Evolutionary conservation across 2,329 filamentous ascomycete species (phyloP), one percentile per base, ranked within the genome.

Genomic region (Fusarium equiseti): DNA sequence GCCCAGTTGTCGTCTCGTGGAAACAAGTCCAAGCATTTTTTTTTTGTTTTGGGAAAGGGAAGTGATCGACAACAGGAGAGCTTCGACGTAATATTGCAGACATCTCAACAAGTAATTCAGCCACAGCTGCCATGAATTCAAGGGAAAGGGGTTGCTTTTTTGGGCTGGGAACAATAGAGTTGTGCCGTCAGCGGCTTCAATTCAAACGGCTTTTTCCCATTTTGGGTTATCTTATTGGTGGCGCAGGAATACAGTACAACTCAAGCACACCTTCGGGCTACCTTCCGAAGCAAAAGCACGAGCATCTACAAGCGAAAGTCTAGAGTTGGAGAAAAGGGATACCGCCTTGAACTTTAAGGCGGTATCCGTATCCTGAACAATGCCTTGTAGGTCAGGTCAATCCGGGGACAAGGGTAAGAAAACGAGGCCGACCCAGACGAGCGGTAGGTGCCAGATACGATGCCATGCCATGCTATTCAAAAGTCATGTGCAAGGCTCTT

Each of bases 1-100:
- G 24, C 60, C 68, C 65, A 54, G 58, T 70, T 73, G 54, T 50
- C 62, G 51, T 50, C 58, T 68, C 56, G 51, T 48, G 59, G 59
- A 58, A 60, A 66, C 70, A 59, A 52, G 54, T 52, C 66, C 58
- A 72, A 72, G 35, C 20, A 46, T 31, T 38, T 52, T 54, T 27
- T 48, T 15, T 53, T 38, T 62, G 35, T 55, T 66, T 73, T 27
- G 57, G 31, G n/a, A 60, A 49, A 27, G 72, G 72, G 70, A 75
- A 75, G 58, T 50, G 72, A 74, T 74, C 72, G 63, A 66, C 72
- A 26, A 18, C 50, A 49, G 18, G 35, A 26, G 22, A 48, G 71
- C 56, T 44, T 72, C 72, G 72, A 73, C 72, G 72, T 74, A 74
- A 74, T 74, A 57, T 44, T 70, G 59, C 72, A 73, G 43, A 54